These are phyloP conservation scores for Thelonectria rubi DNA, from an alignment of 2,329 filamentous ascomycete species.

Conservation along the genomic window DNA sequence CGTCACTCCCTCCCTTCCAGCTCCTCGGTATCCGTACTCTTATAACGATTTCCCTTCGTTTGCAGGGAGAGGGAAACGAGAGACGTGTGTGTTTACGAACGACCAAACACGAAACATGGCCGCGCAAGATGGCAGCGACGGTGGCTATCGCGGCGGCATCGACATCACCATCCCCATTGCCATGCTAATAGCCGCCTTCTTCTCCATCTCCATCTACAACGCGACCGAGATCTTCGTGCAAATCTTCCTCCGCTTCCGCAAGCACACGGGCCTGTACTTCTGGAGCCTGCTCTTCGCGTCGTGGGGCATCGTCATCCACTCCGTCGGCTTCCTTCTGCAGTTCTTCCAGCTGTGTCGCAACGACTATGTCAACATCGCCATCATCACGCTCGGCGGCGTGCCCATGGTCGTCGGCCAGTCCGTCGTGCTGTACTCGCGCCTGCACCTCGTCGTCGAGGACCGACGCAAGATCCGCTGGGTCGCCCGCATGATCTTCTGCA, in stretches of 20 bases:
- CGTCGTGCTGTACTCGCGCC: conserved; percentile 20
- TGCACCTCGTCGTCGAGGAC: conserved; percentile 14
- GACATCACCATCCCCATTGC: conserved; percentile 6
- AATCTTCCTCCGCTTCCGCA: conserved; percentile 15
- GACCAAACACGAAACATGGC: too few relatives aligned
- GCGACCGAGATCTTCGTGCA: conserved; percentile 13
- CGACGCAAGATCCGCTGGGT: conserved; percentile 13
- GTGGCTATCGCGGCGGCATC: not conserved
- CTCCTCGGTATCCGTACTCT: too few relatives aligned
- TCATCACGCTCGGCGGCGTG: conserved; percentile 11
- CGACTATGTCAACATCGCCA: conserved; percentile 10
- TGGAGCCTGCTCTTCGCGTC: conserved; percentile 20
- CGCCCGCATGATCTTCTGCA: conserved; percentile 10
- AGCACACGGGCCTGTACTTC: conserved; percentile 16
- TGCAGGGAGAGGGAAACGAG: too few relatives aligned
- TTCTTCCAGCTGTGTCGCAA: conserved; percentile 17
- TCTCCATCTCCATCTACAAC: conserved; percentile 17
- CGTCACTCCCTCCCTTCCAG: not conserved
- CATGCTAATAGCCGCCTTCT: conserved; percentile 16
- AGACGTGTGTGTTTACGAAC: too few relatives aligned
- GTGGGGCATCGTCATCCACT: conserved; percentile 17
- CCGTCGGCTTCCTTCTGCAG: conserved; percentile 10
- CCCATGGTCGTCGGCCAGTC: conserved; percentile 22
- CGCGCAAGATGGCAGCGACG: not conserved
- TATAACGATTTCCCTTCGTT: too few relatives aligned